Percentiles rank a stretch among this genome's conserved stretches.
Evolutionary conservation across 768 basidiomycete species (phyloP).

Genomic region (Phaeotremella skinneri): DNA sequence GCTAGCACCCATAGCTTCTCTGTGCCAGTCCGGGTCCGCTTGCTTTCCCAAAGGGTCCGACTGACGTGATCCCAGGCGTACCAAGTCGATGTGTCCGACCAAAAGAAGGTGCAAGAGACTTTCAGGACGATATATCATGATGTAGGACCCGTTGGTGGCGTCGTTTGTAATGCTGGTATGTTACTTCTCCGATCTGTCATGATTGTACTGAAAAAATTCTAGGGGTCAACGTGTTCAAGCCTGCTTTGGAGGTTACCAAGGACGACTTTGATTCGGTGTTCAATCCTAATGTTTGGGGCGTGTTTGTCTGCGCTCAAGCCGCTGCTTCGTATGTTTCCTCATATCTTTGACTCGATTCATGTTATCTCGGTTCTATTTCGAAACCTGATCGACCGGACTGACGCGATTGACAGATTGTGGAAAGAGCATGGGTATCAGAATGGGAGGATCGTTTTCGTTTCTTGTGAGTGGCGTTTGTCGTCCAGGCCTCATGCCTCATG

Average conservation of each 20-base stretch:
- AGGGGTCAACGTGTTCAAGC: conserved; percentile 36
- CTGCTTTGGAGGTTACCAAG: conserved; percentile 43
- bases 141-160: conserved; percentile 45
- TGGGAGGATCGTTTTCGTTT: conserved; percentile 45
- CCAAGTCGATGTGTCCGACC: conserved; percentile 42
- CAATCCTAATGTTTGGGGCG: conserved; percentile 46
- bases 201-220: not conserved
- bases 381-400: not conserved
- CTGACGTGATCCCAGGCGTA: conserved; percentile 31
- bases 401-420: conserved; percentile 30
- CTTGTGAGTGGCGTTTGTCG: conserved; percentile 36
- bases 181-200: not conserved
- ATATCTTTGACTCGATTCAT: not conserved
- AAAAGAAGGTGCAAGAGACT: conserved; percentile 30
- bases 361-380: not conserved
- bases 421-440: conserved; percentile 46
- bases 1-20: no score
- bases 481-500: not conserved
- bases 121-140: conserved; percentile 40
- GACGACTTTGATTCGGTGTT: conserved; percentile 41
- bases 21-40: no score
- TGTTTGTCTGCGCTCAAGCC: conserved; percentile 39
- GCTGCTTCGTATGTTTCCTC: conserved; percentile 24
- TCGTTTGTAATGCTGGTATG: conserved; percentile 47
- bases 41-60: not conserved